phyloP scores from a whole-genome alignment of 2,329 filamentous ascomycete species.

The Pezicula neosporulosa region DNA sequence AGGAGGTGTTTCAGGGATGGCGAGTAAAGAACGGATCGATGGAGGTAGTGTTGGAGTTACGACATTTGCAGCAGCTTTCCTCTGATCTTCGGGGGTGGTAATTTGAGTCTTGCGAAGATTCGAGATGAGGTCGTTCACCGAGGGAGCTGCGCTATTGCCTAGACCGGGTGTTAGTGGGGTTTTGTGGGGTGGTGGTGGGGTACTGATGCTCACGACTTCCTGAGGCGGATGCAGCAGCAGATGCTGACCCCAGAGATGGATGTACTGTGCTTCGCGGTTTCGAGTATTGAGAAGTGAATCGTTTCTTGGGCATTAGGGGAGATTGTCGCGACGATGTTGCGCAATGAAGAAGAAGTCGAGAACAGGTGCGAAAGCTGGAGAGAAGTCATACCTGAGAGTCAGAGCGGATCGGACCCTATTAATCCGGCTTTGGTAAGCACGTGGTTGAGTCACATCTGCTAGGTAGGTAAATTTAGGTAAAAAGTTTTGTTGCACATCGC shows the following conservation, averaged over 20 bases:
- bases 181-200: constrained; percentile 2
- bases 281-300: constrained; percentile 50
- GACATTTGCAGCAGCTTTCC: constrained; percentile 23
- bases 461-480: too few species aligned
- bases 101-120: constrained; percentile 47
- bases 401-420: too few species aligned
- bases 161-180: not conserved
- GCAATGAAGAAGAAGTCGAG: not conserved
- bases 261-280: constrained; percentile 56
- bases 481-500: too few species aligned
- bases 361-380: not conserved
- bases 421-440: too few species aligned
- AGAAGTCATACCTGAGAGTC: too few species aligned
- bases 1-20: constrained; percentile 53
- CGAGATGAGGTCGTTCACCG: constrained; percentile 59
- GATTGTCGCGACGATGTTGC: not conserved
- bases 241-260: constrained; percentile 41
- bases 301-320: constrained; percentile 59
- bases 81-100: constrained; percentile 22
- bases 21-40: constrained; percentile 53
- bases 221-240: constrained; percentile 28
- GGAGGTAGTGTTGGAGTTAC: constrained; percentile 53
- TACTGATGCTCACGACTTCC: constrained; percentile 11
- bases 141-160: constrained; percentile 30
- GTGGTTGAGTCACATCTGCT: too few species aligned